Evolutionary conservation across 495 filamentous ascomycete genomes (phyloP).

Genomic region (Penicillium ochrochloron): DNA sequence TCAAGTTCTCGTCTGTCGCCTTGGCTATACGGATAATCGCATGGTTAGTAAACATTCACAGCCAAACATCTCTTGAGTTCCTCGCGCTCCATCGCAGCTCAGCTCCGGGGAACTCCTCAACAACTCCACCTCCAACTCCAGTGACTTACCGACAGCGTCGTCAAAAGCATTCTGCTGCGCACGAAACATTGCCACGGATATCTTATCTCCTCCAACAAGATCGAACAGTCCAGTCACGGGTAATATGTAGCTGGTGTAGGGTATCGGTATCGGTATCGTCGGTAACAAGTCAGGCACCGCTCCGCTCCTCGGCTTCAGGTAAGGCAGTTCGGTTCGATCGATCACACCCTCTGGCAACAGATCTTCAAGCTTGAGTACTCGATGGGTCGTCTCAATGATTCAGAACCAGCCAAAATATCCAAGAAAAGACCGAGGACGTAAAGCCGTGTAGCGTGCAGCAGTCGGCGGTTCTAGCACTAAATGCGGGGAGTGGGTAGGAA

Average conservation of each 20-base stretch:
- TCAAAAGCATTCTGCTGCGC: constrained; percentile 80
- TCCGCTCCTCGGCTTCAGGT: constrained; percentile 22
- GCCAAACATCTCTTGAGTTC: background rate
- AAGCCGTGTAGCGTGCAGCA: constrained; percentile 10
- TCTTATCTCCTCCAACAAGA: constrained; percentile 14
- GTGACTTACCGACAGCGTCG: constrained; percentile 73
- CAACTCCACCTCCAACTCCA: background rate
- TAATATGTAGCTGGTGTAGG: background rate
- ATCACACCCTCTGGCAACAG: constrained; percentile 4
- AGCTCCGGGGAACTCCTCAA: background rate
- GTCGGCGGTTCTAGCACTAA: constrained; percentile 20
- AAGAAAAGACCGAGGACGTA: background rate
- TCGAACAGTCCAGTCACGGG: constrained; percentile 8
- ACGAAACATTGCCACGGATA: constrained; percentile 66
- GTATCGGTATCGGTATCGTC: background rate
- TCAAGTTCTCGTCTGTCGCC: constrained; percentile 98
- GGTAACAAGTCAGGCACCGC: constrained; percentile 4
- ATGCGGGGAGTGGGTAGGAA: constrained; percentile 39
- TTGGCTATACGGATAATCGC: constrained; percentile 66
- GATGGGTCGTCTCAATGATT: background rate
- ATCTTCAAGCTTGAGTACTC: background rate
- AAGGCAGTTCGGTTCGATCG: constrained; percentile 12
- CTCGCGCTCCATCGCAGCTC: background rate
- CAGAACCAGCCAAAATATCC: background rate
- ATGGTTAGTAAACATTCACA: constrained; percentile 28